Conservation (phyloP, 2,329 filamentous ascomycete species). For the Helminthosporium solani region DNA sequence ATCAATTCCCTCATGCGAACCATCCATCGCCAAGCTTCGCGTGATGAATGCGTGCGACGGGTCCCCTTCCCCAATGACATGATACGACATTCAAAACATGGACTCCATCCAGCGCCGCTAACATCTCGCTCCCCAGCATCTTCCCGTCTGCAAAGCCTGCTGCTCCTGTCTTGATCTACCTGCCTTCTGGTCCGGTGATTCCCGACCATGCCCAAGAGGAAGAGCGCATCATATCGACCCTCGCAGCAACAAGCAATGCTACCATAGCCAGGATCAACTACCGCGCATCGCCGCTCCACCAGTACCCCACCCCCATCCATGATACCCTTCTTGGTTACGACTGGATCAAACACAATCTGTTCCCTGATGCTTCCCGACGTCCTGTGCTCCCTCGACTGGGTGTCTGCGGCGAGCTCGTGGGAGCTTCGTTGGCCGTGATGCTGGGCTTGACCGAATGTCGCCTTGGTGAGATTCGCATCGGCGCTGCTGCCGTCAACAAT, state of each 20-base stretch:
- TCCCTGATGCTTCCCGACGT: conserved; percentile 20
- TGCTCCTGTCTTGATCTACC: conserved; percentile 43
- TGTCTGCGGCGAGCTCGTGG: conserved; percentile 51
- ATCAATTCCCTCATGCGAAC: no score
- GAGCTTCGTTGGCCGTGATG: conserved; percentile 51
- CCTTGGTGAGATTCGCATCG: conserved; percentile 42
- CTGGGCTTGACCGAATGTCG: conserved; percentile 54
- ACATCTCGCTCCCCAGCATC: conserved; percentile 33
- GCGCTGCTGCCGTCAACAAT: conserved; percentile 49
- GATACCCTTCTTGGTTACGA: conserved; percentile 51
- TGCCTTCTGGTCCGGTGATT: conserved; percentile 46
- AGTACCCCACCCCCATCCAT: conserved; percentile 50
- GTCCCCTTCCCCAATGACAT: no score
- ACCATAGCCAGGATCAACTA: conserved; percentile 51
- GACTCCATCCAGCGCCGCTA: conserved; percentile 7
- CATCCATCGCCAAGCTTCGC: no score
- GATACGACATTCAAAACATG: no score
- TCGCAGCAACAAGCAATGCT: conserved; percentile 41
- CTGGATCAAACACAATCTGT: conserved; percentile 47
- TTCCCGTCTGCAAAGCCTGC: conserved; percentile 30
- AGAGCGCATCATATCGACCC: conserved; percentile 31
- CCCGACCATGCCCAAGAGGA: conserved; percentile 27
- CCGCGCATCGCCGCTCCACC: conserved; percentile 38
- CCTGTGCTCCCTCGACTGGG: conserved; percentile 39
- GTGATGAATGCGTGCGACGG: no score